Percentiles rank a stretch among this genome's conserved stretches.
phyloP scores from a whole-genome alignment of 2,329 filamentous ascomycete genomes.

The Blastomyces silverae region DNA sequence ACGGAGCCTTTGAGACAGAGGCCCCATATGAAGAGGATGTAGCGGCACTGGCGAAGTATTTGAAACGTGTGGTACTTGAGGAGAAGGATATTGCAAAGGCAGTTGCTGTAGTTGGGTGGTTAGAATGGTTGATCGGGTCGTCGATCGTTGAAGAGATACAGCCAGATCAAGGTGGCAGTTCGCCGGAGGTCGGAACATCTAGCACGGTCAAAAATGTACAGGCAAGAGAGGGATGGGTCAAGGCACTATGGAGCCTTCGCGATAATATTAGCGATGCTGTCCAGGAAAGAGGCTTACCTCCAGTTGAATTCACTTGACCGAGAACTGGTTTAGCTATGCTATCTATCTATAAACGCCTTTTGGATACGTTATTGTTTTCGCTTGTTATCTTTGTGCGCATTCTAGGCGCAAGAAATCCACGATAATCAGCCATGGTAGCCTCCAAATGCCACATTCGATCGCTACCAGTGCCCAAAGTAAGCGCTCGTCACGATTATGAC shows the following conservation, averaged over 20 bases:
- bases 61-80: conserved; percentile 63
- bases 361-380: background rate
- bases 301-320: conserved; percentile 42
- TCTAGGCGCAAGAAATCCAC: background rate
- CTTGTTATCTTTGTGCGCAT: background rate
- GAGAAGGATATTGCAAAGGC: conserved; percentile 75
- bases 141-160: conserved; percentile 25
- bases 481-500: background rate
- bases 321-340: background rate
- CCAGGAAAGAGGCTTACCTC: conserved; percentile 50
- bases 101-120: conserved; percentile 62
- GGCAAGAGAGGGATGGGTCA: conserved; percentile 18
- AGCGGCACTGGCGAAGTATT: conserved; percentile 63
- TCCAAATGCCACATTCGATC: background rate
- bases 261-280: conserved; percentile 51
- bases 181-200: background rate
- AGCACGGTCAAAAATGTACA: background rate
- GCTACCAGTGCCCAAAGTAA: background rate
- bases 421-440: background rate
- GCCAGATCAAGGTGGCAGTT: background rate
- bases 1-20: conserved; percentile 60
- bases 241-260: conserved; percentile 19
- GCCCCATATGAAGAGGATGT: conserved; percentile 77
- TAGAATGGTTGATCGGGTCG: conserved; percentile 38
- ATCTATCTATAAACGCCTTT: background rate